Base-by-base conservation (phyloP, 768 basidiomycete genomes). In the Pluteus cervinus region DNA sequence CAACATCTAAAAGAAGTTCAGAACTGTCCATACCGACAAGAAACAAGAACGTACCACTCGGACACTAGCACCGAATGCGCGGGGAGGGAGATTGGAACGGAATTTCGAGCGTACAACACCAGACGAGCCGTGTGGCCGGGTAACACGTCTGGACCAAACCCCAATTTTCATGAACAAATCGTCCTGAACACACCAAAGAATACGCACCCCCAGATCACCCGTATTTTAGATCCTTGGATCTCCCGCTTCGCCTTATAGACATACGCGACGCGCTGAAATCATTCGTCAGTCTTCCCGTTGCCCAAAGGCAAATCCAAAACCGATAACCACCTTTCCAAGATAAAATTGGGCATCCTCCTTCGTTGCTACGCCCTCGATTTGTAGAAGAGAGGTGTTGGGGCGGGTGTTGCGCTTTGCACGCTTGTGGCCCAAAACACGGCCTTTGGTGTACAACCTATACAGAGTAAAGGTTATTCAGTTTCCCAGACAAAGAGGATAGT, bases 81-180 rank as follows among this genome's bases (percentile, higher is more conserved):
- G 84, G 46, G 94, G 89, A 49, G 94, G 93, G 50, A 98, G 81
- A 76, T 98, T 98, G 54, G 79, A 78, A 47, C 75, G 73, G 79
- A 97, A 97, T 76, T 96, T 96, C 67, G 88, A 82, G 69, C 93
- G 92, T 53, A 97, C 93, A 53, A 92, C 89, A 57, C 94, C 94
- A 48, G 81, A 86, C 64, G 79, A 85, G 50, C 96, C 93, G 65
- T 97, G 92, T 50, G 91, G 77, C 56, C 92, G 85, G 44, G 91
- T 91, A 47, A 94, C 80, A 53, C 91, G 89, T 56, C 90, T 89
- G 23, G 14, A 44, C 31, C 25, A n/a, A 24, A 4, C n/a, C 18
- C 40, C 21, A 28, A 22, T 24, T 24, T 33, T 24, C 28, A 17
- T 16, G 36, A 14, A 21, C 4, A 22, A 32, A 21, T 21, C 15